Evolutionary conservation across 345 rosid species (phyloP).

Genomic region (Cardiospermum halicacabum): DNA sequence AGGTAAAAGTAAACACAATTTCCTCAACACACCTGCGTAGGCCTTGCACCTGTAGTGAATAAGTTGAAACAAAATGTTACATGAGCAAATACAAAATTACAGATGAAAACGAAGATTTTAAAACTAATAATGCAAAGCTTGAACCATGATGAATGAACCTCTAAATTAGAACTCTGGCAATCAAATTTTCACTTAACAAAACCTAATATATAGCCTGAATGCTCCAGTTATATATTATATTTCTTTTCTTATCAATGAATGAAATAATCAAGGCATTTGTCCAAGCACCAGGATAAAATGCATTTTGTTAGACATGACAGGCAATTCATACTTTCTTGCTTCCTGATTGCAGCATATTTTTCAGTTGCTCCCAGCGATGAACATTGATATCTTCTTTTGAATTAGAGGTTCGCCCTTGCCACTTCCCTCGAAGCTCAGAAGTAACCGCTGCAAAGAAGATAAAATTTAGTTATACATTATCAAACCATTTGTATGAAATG

Average conservation of each 20-base stretch:
- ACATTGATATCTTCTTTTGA: constrained; percentile 64
- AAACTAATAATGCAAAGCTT: neutral
- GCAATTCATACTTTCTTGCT: constrained; percentile 59
- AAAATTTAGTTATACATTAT: constrained; percentile 7
- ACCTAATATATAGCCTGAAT: neutral
- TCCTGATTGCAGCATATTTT: constrained; percentile 58
- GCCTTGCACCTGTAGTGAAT: constrained; percentile 45
- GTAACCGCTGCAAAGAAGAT: constrained; percentile 48
- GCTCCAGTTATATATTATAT: neutral
- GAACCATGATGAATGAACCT: neutral
- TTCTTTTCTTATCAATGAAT: neutral
- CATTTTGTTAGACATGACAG: neutral
- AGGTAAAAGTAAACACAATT: constrained; percentile 71
- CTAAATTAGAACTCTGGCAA: neutral
- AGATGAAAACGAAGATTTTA: constrained; percentile 3
- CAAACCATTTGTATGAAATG: constrained; percentile 14
- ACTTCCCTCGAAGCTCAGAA: constrained; percentile 74
- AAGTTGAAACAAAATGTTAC: constrained; percentile 1
- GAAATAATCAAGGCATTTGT: neutral
- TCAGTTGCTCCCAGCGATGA: constrained; percentile 82
- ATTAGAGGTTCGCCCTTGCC: constrained; percentile 60
- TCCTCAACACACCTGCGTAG: constrained; percentile 78
- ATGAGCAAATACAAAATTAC: neutral
- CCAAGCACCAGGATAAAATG: neutral
- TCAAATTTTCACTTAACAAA: neutral